Conservation (phyloP, 768 basidiomycete species). For the Gloeopeniophorella convolvens region DNA sequence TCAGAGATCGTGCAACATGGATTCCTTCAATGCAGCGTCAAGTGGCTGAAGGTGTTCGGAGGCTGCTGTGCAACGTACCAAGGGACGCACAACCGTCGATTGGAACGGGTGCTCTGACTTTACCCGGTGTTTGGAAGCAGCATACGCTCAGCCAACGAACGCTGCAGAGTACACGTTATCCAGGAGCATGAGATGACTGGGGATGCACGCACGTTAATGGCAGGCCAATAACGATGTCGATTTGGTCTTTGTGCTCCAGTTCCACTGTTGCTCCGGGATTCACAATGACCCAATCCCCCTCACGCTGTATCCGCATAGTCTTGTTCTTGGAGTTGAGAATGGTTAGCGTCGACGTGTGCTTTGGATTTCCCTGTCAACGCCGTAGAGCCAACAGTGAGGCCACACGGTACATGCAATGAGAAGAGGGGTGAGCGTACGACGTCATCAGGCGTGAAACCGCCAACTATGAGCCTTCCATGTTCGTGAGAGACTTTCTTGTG, state of each 20-base stretch:
- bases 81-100: constrained; percentile 33
- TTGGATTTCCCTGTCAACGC: constrained; percentile 41
- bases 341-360: constrained; percentile 41
- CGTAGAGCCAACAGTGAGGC: too few relatives aligned
- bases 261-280: constrained; percentile 34
- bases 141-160: constrained; percentile 25
- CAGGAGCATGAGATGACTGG: constrained; percentile 1
- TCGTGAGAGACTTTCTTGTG: constrained; percentile 60
- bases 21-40: constrained; percentile 42
- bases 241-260: constrained; percentile 48
- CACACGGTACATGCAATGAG: background rate
- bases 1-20: constrained; percentile 41
- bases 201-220: constrained; percentile 39
- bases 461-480: constrained; percentile 55
- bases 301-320: constrained; percentile 37
- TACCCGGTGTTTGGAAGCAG: constrained; percentile 25
- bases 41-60: background rate
- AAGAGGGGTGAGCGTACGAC: constrained; percentile 39
- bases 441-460: constrained; percentile 42
- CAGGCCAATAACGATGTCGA: constrained; percentile 41
- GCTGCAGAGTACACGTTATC: constrained; percentile 14
- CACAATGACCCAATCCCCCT: constrained; percentile 28
- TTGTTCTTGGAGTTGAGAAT: constrained; percentile 45
- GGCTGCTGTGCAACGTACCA: constrained; percentile 34
- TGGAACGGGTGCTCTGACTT: constrained; percentile 10